phyloP scores from a whole-genome alignment of 2,329 filamentous ascomycete genomes.

The Aspergillus niger region DNA sequence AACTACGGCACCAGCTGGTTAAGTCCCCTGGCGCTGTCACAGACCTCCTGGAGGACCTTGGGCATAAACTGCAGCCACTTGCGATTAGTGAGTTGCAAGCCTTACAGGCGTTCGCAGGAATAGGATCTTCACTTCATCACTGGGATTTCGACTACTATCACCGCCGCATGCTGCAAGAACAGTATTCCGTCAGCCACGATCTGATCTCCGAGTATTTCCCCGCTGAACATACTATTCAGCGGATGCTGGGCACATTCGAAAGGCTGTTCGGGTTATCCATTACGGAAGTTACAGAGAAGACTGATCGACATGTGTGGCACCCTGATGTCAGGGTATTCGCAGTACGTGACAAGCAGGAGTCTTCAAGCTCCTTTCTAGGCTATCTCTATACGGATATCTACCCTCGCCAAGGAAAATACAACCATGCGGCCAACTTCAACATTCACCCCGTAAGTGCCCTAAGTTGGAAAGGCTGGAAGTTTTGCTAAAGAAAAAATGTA shows the following conservation, averaged over 20 bases:
- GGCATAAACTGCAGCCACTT: not conserved
- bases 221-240: not conserved
- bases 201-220: constrained; percentile 3
- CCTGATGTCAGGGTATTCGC: not conserved
- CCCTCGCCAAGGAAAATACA: constrained; percentile 3
- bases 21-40: not conserved
- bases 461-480: not conserved
- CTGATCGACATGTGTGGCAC: not conserved
- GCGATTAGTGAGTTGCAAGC: not conserved
- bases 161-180: not conserved
- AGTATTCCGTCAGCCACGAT: constrained; percentile 1
- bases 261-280: not conserved
- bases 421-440: constrained; percentile 8
- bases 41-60: not conserved
- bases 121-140: not conserved
- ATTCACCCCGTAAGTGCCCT: not conserved
- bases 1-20: constrained; percentile 1
- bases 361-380: not conserved
- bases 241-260: constrained; percentile 1
- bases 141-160: constrained; percentile 9
- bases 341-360: not conserved
- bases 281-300: not conserved
- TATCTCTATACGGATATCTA: constrained; percentile 2
- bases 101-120: not conserved
- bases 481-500: not conserved